A percentile compares a stretch with the other conserved stretches of the same genome.
These are phyloP conservation scores for Candida gorgasii DNA, from an alignment of 805 yeast genomes.

Conservation along the genomic window DNA sequence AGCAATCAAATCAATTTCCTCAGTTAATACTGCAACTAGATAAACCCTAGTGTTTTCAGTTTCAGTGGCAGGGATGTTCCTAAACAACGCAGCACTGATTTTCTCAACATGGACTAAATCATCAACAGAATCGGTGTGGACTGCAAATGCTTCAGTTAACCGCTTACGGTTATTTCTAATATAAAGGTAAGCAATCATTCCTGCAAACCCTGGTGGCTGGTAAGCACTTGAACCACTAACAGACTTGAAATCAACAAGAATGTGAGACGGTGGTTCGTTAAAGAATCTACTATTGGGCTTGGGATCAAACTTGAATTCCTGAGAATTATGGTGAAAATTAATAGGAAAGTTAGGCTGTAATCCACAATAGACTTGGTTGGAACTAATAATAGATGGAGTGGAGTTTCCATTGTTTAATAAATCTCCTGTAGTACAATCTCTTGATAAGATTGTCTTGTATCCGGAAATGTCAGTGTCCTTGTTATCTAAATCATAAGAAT, in stretches of 20 bases:
- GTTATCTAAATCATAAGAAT: slow-evolving; percentile 42
- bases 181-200: slow-evolving; percentile 72
- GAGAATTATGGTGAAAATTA: slow-evolving; percentile 31
- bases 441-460: slow-evolving; percentile 64
- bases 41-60: slow-evolving; percentile 66
- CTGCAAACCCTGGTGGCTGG: slow-evolving; percentile 66
- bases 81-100: slow-evolving; percentile 76
- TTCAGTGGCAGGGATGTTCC: slow-evolving; percentile 70
- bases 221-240: slow-evolving; percentile 58
- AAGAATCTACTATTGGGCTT: slow-evolving; percentile 47
- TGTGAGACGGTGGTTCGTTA: slow-evolving; percentile 59
- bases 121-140: slow-evolving; percentile 59
- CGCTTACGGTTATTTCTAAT: slow-evolving; percentile 62
- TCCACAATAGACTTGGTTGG: slow-evolving; percentile 69
- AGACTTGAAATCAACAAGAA: slow-evolving; percentile 74
- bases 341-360: slow-evolving; percentile 71
- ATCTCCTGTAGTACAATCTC: slow-evolving; percentile 62
- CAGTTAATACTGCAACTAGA: slow-evolving; percentile 74
- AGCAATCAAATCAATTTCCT: slow-evolving; percentile 52
- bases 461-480: slow-evolving; percentile 56
- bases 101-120: slow-evolving; percentile 60
- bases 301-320: slow-evolving; percentile 43
- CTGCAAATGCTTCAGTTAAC: slow-evolving; percentile 78
- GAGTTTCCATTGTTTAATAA: slow-evolving; percentile 44
- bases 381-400: slow-evolving; percentile 60